phyloP scores from a whole-genome alignment of 208 protist genomes.

The Vickermania ingenoplastis region DNA sequence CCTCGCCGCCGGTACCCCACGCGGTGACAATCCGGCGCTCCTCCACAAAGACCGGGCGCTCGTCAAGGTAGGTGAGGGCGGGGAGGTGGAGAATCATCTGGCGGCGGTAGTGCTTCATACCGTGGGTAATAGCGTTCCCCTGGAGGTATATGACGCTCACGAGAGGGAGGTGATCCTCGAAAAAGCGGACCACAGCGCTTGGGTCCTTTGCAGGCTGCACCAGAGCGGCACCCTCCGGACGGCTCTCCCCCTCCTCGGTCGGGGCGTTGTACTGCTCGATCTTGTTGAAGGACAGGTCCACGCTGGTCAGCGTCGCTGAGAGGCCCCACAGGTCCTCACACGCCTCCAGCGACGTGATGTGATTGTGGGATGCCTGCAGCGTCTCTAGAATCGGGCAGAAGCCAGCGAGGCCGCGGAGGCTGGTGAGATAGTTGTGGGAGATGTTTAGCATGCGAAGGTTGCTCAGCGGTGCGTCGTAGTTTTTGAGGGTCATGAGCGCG shows the following conservation, averaged over 20 bases:
- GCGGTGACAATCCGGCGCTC: conserved; percentile 75
- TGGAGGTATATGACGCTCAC: conserved; percentile 89
- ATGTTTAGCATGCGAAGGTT: conserved; percentile 83
- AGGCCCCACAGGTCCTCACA: conserved; percentile 70
- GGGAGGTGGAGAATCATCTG: conserved; percentile 79
- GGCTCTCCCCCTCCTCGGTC: neutral
- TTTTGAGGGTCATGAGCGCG: conserved; percentile 53
- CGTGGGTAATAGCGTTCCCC: conserved; percentile 57
- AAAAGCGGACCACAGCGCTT: conserved; percentile 50
- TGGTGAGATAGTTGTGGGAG: conserved; percentile 50
- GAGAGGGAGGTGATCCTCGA: conserved; percentile 59
- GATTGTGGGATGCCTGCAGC: conserved; percentile 49
- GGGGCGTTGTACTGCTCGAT: conserved; percentile 38
- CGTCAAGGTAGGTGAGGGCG: conserved; percentile 79
- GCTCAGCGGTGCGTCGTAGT: conserved; percentile 27
- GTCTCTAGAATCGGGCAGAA: conserved; percentile 27
- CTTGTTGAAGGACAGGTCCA: conserved; percentile 90
- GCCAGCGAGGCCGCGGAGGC: conserved; percentile 22
- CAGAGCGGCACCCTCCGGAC: too few species aligned
- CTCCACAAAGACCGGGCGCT: conserved; percentile 80
- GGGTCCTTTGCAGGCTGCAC: conserved; percentile 17
- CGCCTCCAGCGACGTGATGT: conserved; percentile 18
- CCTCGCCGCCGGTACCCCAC: conserved; percentile 68
- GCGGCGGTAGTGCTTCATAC: conserved; percentile 77
- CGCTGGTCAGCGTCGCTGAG: conserved; percentile 61